Percentiles rank a stretch among this genome's conserved stretches.
phyloP scores from a whole-genome alignment of 2,329 filamentous ascomycete genomes.

The Pseudonectria buxi region DNA sequence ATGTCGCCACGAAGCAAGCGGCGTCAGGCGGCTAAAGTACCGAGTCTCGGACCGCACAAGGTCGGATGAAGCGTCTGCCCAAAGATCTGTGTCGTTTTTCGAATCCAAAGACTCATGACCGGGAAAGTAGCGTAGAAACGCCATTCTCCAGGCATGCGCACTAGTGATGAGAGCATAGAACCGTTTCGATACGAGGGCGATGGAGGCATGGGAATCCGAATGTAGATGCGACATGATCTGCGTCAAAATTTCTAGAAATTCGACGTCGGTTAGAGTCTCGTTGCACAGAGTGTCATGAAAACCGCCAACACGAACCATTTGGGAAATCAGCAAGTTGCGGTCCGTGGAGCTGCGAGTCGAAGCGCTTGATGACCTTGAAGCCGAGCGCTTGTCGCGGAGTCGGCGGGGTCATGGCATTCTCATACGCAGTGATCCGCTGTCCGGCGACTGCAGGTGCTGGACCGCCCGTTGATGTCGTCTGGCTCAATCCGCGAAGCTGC shows the following conservation, averaged over 20 bases:
- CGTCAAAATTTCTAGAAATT: conserved; percentile 71
- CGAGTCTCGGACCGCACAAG: conserved; percentile 64
- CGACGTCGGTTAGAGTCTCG: conserved; percentile 9
- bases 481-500: conserved; percentile 47
- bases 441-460: conserved; percentile 34
- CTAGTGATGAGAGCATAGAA: conserved; percentile 85
- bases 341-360: conserved; percentile 31
- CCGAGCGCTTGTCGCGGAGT: conserved; percentile 42
- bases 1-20: conserved; percentile 86
- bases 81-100: conserved; percentile 31
- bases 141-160: conserved; percentile 88
- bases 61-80: conserved; percentile 43
- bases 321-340: conserved; percentile 56
- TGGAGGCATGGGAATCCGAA: conserved; percentile 72
- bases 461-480: conserved; percentile 22
- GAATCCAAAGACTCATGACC: conserved; percentile 47
- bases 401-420: conserved; percentile 47
- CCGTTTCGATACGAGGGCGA: conserved; percentile 79
- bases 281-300: neutral
- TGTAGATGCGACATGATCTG: conserved; percentile 87
- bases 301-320: conserved; percentile 58
- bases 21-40: conserved; percentile 74
- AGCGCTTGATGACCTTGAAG: conserved; percentile 50
- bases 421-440: conserved; percentile 53
- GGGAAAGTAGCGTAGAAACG: conserved; percentile 85